phyloP scores from a whole-genome alignment of 169 alveolate species.

The Plasmodium cynomolgi region DNA sequence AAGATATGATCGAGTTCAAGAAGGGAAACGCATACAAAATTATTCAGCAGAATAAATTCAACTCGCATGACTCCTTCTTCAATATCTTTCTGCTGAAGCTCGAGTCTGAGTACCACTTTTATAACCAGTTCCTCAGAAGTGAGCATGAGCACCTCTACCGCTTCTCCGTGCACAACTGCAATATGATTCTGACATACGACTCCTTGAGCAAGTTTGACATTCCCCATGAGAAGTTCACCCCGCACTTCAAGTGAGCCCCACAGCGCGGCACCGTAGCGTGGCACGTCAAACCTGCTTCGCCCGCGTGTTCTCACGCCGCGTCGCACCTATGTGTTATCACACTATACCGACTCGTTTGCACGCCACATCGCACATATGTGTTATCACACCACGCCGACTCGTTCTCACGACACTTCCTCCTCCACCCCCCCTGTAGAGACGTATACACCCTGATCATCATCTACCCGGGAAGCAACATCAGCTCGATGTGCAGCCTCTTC shows the following conservation, averaged over 20 bases:
- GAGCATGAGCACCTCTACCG: not conserved
- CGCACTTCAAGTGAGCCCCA: conserved; percentile 43
- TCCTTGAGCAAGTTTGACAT: conserved; percentile 27
- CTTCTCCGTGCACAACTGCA: conserved; percentile 36
- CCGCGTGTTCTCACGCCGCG: no score
- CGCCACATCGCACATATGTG: no score
- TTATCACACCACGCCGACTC: not conserved
- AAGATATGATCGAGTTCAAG: conserved; percentile 49
- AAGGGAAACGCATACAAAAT: conserved; percentile 27
- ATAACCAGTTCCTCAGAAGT: not conserved
- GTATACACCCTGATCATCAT: conserved; percentile 38
- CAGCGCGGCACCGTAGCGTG: not conserved
- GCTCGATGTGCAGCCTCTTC: not conserved
- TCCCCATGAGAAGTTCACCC: conserved; percentile 61
- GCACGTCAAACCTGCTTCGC: not conserved
- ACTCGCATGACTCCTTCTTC: conserved; percentile 5
- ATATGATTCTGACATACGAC: conserved; percentile 22
- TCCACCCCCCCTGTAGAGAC: conserved; percentile 11
- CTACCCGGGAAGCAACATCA: conserved; percentile 36
- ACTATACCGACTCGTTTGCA: not conserved
- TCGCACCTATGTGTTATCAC: not conserved
- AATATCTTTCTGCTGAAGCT: conserved; percentile 33
- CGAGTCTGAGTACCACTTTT: conserved; percentile 53
- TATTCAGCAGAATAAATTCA: conserved; percentile 19
- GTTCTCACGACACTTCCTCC: not conserved